Conservation (phyloP, 176 grass and related monocot species). For the Miscanthus lutarioriparius region DNA sequence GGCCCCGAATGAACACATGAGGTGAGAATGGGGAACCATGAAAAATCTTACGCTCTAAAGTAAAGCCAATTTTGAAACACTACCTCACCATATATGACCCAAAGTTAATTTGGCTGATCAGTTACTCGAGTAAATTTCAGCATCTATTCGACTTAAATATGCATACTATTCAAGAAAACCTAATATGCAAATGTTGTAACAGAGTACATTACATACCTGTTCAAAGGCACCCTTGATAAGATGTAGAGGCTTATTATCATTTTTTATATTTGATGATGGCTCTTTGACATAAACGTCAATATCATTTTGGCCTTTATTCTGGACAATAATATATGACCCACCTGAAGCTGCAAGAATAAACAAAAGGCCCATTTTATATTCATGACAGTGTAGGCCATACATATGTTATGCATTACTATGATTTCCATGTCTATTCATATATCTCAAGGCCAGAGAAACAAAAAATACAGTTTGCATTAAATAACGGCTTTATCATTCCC, state of each 20-base stretch:
- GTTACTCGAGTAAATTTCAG: neutral
- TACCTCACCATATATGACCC: neutral
- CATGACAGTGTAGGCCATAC: neutral
- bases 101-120: constrained; percentile 16
- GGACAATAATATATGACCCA: constrained; percentile 46
- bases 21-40: neutral
- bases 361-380: constrained; percentile 2
- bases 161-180: neutral
- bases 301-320: constrained; percentile 48
- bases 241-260: constrained; percentile 8
- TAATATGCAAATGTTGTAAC: constrained; percentile 4
- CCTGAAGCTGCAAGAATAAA: constrained; percentile 52
- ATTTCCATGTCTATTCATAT: constrained; percentile 3
- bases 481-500: neutral
- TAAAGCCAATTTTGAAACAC: constrained; percentile 1
- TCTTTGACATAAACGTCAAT: constrained; percentile 43
- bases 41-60: neutral
- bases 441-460: constrained; percentile 8
- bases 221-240: constrained; percentile 27
- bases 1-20: neutral
- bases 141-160: neutral
- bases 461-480: neutral
- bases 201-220: constrained; percentile 51
- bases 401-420: neutral
- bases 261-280: constrained; percentile 28